A percentile compares a stretch with the other conserved stretches of the same genome.
These are phyloP conservation scores for Cenchrus americanus DNA, from an alignment of 176 grass and related monocot species.

Conservation along the genomic window DNA sequence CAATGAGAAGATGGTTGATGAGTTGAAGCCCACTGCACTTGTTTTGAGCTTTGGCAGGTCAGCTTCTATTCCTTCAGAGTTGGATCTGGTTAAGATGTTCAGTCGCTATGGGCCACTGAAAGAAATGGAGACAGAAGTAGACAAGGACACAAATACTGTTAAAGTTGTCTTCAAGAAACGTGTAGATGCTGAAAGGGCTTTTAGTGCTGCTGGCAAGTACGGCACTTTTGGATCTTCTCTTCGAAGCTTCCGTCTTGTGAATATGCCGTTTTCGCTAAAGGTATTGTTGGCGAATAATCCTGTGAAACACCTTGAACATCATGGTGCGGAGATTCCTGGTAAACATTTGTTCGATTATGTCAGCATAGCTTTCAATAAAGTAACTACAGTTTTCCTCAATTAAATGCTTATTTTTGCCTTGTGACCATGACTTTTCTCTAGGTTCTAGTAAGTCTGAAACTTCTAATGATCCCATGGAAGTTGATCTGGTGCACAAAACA, in stretches of 20 bases:
- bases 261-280: conserved; percentile 55
- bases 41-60: conserved; percentile 81
- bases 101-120: conserved; percentile 85
- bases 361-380: neutral
- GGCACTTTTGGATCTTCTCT: conserved; percentile 82
- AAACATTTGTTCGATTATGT: conserved; percentile 27
- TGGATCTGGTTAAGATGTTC: conserved; percentile 76
- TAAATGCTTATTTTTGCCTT: conserved; percentile 42
- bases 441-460: conserved; percentile 33
- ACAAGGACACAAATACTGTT: conserved; percentile 59
- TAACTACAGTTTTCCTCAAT: conserved; percentile 10
- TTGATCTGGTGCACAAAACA: conserved; percentile 38
- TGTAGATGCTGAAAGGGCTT: conserved; percentile 93
- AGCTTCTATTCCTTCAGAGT: conserved; percentile 67
- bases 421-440: conserved; percentile 21
- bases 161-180: conserved; percentile 88
- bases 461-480: conserved; percentile 30
- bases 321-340: conserved; percentile 43
- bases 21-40: conserved; percentile 89
- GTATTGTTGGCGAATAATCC: conserved; percentile 40
- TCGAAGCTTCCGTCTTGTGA: conserved; percentile 80
- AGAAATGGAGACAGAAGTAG: conserved; percentile 70
- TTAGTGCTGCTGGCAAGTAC: conserved; percentile 73
- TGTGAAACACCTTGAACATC: conserved; percentile 39
- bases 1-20: conserved; percentile 82